Conservation (phyloP, 2,329 filamentous ascomycete genomes). For the Fusarium multiceps region DNA sequence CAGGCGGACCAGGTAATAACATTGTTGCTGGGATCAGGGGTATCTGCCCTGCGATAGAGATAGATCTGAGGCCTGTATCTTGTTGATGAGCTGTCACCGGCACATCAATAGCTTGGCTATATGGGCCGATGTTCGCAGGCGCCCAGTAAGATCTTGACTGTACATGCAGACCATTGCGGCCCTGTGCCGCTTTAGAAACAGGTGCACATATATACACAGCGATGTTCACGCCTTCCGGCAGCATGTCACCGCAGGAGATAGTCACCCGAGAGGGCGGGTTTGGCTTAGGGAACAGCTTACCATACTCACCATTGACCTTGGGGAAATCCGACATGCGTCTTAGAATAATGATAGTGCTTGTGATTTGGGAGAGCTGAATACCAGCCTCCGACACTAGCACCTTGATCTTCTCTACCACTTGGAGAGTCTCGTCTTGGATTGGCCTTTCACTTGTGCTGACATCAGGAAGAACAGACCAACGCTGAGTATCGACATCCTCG, state of each 20-base stretch:
- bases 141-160: constrained; percentile 97
- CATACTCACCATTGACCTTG: constrained; percentile 79
- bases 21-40: constrained; percentile 86
- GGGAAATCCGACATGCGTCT: constrained; percentile 84
- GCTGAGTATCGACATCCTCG: constrained; percentile 41
- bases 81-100: constrained; percentile 42
- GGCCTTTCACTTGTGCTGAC: constrained; percentile 38
- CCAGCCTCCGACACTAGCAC: constrained; percentile 51
- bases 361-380: constrained; percentile 55
- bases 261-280: constrained; percentile 90
- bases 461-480: constrained; percentile 56
- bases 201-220: constrained; percentile 67
- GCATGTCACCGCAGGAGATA: constrained; percentile 76
- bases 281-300: constrained; percentile 76
- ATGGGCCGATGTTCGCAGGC: constrained; percentile 95
- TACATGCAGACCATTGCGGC: constrained; percentile 79
- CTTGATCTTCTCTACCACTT: constrained; percentile 60
- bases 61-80: constrained; percentile 47
- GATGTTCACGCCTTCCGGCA: constrained; percentile 70
- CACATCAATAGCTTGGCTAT: constrained; percentile 84
- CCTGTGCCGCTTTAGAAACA: constrained; percentile 36
- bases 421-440: constrained; percentile 61
- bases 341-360: constrained; percentile 74
- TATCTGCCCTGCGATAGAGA: constrained; percentile 90
- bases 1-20: constrained; percentile 61